Base-by-base conservation (phyloP, 129 eudicot genomes). In the Chrysanthemum seticuspe region DNA sequence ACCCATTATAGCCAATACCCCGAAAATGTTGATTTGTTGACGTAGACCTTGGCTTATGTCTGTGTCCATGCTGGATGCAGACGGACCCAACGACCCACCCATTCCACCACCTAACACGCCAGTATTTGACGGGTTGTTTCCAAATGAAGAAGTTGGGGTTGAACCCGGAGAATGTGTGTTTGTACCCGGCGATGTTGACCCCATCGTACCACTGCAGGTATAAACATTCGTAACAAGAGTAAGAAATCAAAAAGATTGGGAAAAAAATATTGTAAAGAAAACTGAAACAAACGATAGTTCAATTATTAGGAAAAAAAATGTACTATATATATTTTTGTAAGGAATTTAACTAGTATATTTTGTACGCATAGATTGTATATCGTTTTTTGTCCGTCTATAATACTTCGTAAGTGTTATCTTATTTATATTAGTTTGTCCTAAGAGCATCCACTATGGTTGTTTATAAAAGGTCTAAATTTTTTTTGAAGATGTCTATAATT, bases 41-140 rank as follows among this genome's bases (percentile, higher is more conserved):
- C 44, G 44, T 27, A 60, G 19, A 48, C 73, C 82, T 18, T 23
- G 82, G 78, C 82, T 78, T 11, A 78, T 21, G 6, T 78, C 82
- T 27, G 76, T 60, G 61, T 74, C 78, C 78, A 74, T 74, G 72
- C 78, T 74, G 16, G 82, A 78, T 25, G 82, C 82, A 19, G 82
- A 78, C 10, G 82, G 82, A 36, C 82, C 82, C 77, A 78, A 72
- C 29, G 29, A 27, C 62, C 47, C 67, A 45, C 82, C 73, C 63
- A 72, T 44, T 55, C 82, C 78, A 29, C 82, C 81, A 13, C 68
- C 82, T 72, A 78, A 55, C 11, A 62, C 77, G 1, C 72, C 60
- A 25, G 64, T 76, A n/a, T 49, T 57, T 56, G 80, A 50, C 10
- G 81, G 72, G 77, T 71, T 78, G 77, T 63, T 78, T 11, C 77